These are phyloP conservation scores for Malassezia cuniculi DNA, from an alignment of 1,284 basidiomycete species.

Conservation along the genomic window DNA sequence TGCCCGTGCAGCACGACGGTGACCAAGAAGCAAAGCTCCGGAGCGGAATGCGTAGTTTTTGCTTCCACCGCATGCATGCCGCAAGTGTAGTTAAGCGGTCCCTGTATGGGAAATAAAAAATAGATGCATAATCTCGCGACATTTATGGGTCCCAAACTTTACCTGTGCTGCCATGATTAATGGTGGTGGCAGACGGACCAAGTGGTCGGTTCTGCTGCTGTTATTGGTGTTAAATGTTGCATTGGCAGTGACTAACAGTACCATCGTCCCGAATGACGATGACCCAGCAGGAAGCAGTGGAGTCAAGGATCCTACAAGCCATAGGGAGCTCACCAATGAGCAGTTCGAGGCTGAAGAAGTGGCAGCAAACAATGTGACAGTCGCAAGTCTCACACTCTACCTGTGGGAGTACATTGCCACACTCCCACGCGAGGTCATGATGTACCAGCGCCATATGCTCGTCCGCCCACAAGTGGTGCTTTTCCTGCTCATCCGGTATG, in stretches of 20 bases:
- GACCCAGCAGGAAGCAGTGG: too few relatives aligned
- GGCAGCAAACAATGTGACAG: slow-evolving; percentile 14
- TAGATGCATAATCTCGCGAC: too few relatives aligned
- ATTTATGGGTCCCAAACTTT: too few relatives aligned
- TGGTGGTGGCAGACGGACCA: too few relatives aligned
- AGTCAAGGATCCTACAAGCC: slow-evolving; percentile 1
- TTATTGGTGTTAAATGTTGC: too few relatives aligned
- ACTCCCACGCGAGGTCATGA: slow-evolving; percentile 10
- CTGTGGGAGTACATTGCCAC: slow-evolving; percentile 18
- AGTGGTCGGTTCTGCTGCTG: too few relatives aligned
- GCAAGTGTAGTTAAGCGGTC: slow-evolving; percentile 2
- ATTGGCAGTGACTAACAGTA: too few relatives aligned
- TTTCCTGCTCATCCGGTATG: slow-evolving; percentile 25
- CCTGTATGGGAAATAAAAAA: slow-evolving; percentile 1
- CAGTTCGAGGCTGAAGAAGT: slow-evolving; percentile 3
- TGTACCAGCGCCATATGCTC: slow-evolving; percentile 15
- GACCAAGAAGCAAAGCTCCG: slow-evolving; percentile 3
- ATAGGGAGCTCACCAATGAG: not conserved
- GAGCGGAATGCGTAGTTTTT: slow-evolving; percentile 4
- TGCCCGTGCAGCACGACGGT: slow-evolving; percentile 1
- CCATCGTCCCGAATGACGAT: too few relatives aligned
- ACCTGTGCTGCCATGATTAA: too few relatives aligned
- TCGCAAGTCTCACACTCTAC: slow-evolving; percentile 17
- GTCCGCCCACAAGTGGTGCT: slow-evolving; percentile 21
- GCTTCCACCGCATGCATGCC: slow-evolving; percentile 5